These are phyloP conservation scores for Bruguiera hainesii DNA, from an alignment of 441 rosid genomes.

Conservation along the genomic window DNA sequence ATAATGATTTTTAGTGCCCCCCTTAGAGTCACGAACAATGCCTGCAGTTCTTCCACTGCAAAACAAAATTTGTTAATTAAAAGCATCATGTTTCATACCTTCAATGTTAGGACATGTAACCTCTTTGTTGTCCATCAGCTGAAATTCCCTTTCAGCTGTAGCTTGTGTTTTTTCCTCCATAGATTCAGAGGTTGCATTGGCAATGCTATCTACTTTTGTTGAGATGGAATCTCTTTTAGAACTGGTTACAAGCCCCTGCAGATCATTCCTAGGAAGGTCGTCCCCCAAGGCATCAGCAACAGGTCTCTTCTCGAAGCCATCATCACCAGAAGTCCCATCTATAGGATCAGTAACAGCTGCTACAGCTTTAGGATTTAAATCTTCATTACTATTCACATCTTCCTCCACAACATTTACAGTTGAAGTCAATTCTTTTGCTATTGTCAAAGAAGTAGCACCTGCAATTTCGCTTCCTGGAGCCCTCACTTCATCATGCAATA, in stretches of 20 bases:
- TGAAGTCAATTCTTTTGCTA: slow-evolving; percentile 18
- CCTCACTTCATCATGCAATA: slow-evolving; percentile 15
- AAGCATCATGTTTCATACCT: slow-evolving; percentile 43
- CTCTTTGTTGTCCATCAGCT: slow-evolving; percentile 28
- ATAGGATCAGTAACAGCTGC: slow-evolving; percentile 3
- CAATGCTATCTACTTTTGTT: slow-evolving; percentile 22
- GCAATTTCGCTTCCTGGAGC: slow-evolving; percentile 18
- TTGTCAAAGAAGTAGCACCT: slow-evolving; percentile 10
- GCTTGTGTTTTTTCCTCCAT: slow-evolving; percentile 23
- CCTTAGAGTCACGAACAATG: slow-evolving; percentile 24
- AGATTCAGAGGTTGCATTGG: slow-evolving; percentile 15
- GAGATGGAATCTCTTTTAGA: slow-evolving; percentile 13
- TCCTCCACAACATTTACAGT: slow-evolving; percentile 25
- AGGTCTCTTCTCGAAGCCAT: slow-evolving; percentile 9
- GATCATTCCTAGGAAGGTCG: slow-evolving; percentile 10
- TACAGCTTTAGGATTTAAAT: slow-evolving; percentile 19
- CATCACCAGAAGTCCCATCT: slow-evolving; percentile 11
- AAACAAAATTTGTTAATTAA: slow-evolving; percentile 40
- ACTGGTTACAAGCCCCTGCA: slow-evolving; percentile 14
- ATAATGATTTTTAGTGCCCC: slow-evolving; percentile 37
- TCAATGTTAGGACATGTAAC: slow-evolving; percentile 29
- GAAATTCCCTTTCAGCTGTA: slow-evolving; percentile 26
- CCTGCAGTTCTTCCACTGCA: slow-evolving; percentile 46
- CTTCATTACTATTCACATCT: slow-evolving; percentile 15
- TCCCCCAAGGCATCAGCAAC: slow-evolving; percentile 3